These are phyloP conservation scores for Thermothelomyces thermophilus DNA, from an alignment of 2,329 filamentous ascomycete species.

Conservation along the genomic window DNA sequence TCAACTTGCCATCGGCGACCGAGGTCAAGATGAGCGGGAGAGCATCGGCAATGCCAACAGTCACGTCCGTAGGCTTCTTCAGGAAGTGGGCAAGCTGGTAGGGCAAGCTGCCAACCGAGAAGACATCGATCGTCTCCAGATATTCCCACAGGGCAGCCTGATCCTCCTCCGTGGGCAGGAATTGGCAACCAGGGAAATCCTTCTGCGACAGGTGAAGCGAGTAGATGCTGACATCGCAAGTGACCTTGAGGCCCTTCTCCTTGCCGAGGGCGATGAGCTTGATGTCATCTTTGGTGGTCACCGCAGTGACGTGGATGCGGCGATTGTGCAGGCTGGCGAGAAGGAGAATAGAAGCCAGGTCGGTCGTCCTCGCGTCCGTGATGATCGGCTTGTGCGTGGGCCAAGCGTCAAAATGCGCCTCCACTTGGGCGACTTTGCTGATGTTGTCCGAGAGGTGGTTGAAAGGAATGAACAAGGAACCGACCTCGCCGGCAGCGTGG, in stretches of 20 bases:
- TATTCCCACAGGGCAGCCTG: slow-evolving; percentile 70
- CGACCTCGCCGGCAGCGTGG: slow-evolving; percentile 65
- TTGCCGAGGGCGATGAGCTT: slow-evolving; percentile 70
- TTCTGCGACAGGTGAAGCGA: slow-evolving; percentile 66
- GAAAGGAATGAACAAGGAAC: slow-evolving; percentile 76
- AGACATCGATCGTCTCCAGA: slow-evolving; percentile 66
- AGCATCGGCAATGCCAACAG: slow-evolving; percentile 64
- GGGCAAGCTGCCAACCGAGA: slow-evolving; percentile 71
- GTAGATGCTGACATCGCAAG: slow-evolving; percentile 77
- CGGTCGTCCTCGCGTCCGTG: slow-evolving; percentile 73
- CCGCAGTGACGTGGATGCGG: slow-evolving; percentile 72
- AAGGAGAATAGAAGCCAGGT: slow-evolving; percentile 72
- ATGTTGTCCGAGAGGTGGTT: slow-evolving; percentile 77
- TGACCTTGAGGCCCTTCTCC: slow-evolving; percentile 73
- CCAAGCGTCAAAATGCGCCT: slow-evolving; percentile 72
- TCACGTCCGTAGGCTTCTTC: slow-evolving; percentile 48
- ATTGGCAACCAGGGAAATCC: slow-evolving; percentile 61
- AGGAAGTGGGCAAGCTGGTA: slow-evolving; percentile 62
- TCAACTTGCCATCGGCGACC: slow-evolving; percentile 65
- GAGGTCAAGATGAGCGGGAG: slow-evolving; percentile 70
- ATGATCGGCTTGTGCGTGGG: slow-evolving; percentile 71
- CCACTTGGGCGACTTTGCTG: slow-evolving; percentile 74
- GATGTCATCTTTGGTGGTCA: slow-evolving; percentile 77
- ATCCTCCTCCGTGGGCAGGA: slow-evolving; percentile 60
- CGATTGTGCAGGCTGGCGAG: slow-evolving; percentile 71